A percentile compares a stretch with the other conserved stretches of the same genome.
Conservation (phyloP, 148 eudicot genomes). For the Dianthus caryophyllus region DNA sequence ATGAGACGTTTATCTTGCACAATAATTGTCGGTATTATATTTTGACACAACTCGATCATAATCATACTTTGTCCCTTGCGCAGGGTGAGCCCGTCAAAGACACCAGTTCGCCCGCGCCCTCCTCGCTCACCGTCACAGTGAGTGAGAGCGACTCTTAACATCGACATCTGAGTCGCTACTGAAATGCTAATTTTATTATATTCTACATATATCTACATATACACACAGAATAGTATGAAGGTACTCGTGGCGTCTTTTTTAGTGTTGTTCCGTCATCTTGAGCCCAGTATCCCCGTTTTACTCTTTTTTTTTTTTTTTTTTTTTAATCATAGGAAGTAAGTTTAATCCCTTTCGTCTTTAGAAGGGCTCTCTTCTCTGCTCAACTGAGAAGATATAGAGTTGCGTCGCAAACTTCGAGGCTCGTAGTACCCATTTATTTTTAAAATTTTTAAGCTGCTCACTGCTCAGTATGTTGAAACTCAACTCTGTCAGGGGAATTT, state of each 20-base stretch:
- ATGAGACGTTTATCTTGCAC: background rate
- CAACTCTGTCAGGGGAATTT: too few relatives aligned
- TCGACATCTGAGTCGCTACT: constrained; percentile 14
- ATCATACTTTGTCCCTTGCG: background rate
- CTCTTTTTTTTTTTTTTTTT: too few relatives aligned
- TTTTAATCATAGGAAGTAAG: constrained; percentile 29
- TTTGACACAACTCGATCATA: background rate
- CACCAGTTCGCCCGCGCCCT: constrained; percentile 32
- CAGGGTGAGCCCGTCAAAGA: constrained; percentile 42
- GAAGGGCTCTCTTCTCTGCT: constrained; percentile 22
- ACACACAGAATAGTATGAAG: constrained; percentile 39
- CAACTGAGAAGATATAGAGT: constrained; percentile 25
- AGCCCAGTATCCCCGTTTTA: constrained; percentile 46
- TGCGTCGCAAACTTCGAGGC: constrained; percentile 25
- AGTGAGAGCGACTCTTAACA: constrained; percentile 1
- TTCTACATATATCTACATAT: constrained; percentile 9
- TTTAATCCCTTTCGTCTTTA: constrained; percentile 12
- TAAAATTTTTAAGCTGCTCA: too few relatives aligned
- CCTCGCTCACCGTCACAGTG: constrained; percentile 29
- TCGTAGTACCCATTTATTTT: constrained; percentile 8
- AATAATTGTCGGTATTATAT: background rate
- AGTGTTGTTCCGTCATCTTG: constrained; percentile 23
- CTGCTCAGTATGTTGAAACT: background rate
- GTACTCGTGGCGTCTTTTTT: constrained; percentile 43
- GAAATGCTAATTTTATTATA: constrained; percentile 13